Percentiles rank a stretch among this genome's conserved stretches.
phyloP scores from a whole-genome alignment of 2,329 filamentous ascomycete species.

The Lasiodiplodia theobromae region DNA sequence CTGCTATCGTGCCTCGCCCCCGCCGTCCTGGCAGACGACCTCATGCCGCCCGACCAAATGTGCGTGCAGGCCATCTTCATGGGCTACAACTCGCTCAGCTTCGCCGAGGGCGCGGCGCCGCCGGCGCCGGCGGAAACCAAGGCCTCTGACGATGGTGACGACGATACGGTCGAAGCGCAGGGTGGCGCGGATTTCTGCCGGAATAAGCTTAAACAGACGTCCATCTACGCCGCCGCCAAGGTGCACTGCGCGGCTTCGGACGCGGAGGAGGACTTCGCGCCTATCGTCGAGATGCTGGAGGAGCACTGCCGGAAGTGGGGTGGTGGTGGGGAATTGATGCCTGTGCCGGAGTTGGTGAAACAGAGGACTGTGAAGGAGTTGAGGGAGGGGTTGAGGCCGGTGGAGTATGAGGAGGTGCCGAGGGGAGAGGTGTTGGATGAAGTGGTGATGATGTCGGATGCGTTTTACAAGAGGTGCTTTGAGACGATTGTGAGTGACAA shows the following conservation, averaged over 20 bases:
- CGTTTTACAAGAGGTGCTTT: constrained; percentile 12
- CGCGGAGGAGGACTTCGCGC: neutral
- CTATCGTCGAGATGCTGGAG: constrained; percentile 6
- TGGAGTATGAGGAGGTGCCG: constrained; percentile 1
- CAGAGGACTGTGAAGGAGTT: constrained; percentile 5
- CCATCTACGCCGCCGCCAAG: constrained; percentile 8
- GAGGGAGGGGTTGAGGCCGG: neutral
- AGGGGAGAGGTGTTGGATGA: constrained; percentile 5
- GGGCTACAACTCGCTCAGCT: constrained; percentile 12
- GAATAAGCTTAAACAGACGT: constrained; percentile 5
- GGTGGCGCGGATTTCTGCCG: constrained; percentile 7
- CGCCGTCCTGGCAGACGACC: neutral
- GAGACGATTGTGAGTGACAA: constrained; percentile 13
- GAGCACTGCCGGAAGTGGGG: constrained; percentile 15
- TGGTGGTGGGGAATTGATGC: neutral
- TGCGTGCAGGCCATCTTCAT: constrained; percentile 21
- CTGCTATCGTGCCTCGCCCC: neutral
- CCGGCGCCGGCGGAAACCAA: neutral
- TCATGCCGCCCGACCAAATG: constrained; percentile 13
- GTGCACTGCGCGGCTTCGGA: constrained; percentile 17
- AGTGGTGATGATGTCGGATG: constrained; percentile 4
- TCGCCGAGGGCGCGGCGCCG: neutral
- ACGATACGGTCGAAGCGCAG: neutral
- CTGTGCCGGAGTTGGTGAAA: constrained; percentile 6
- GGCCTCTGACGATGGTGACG: neutral